Base-by-base conservation (phyloP, 805 yeast genomes). In the Wickerhamiella hasegawae region DNA sequence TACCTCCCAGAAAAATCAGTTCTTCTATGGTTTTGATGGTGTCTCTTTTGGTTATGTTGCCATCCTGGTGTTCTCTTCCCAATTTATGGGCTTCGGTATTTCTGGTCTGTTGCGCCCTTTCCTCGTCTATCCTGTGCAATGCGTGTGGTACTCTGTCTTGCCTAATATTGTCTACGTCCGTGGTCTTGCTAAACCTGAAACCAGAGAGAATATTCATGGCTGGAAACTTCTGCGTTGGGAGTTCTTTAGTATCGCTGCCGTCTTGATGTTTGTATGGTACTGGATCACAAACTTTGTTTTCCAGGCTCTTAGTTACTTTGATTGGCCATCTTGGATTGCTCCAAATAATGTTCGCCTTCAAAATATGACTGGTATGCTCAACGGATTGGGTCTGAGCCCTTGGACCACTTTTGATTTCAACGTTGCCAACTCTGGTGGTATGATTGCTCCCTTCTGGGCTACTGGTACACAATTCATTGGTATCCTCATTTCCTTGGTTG, bases 201-300 rank as follows among this genome's bases (percentile, higher is more conserved):
- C 47, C n/a, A 60, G 62, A 46, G 63, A 64, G 42, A 46, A 48
- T 4, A 65, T 70, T 20, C 60, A 70, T 46, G 79, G 80, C 3
- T 74, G 82, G 82, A 63, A 49, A 25, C 59, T 73, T 28, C 57
- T 70, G 4, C 60, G 74, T 36, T 65, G 62, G 45, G 56, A 52
- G 36, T 66, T 71, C 43, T 74, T 75, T 53, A 40, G 60, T 22
- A 36, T 58, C 26, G 60, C 59, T 2, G 59, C 69, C 35, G 33
- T 45, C n/a, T 50, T 55, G 12, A 51, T 64, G 16, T 73, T 73
- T 44, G 42, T 64, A 3, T 76, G 74, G 67, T 71, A 70, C 47
- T 75, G 77, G 73, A 55, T 77, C 43, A 82, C 84, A 3, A 77
- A 74, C 37, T 75, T 61, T 47, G 58, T 78, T 18, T 74, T 74